Conservation (phyloP, 2,329 filamentous ascomycete genomes). For the Penicillium sp. region DNA sequence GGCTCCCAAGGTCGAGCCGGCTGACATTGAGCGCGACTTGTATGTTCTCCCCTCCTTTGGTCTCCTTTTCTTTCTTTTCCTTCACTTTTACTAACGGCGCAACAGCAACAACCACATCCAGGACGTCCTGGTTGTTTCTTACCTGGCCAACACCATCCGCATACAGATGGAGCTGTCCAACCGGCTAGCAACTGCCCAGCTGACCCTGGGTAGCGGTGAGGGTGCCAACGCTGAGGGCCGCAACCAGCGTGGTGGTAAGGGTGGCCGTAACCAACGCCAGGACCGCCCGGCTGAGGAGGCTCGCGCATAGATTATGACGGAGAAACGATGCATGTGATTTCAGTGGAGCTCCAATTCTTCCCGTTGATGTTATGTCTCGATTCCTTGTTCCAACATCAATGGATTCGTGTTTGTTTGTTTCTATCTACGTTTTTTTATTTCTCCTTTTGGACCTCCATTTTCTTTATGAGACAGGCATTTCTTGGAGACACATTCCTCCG, state of each 20-base stretch:
- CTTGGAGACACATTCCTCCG: constrained; percentile 4
- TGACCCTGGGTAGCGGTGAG: constrained; percentile 58
- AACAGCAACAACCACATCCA: constrained; percentile 95
- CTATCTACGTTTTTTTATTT: constrained; percentile 14
- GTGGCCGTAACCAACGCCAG: constrained; percentile 42
- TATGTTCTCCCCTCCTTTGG: constrained; percentile 42
- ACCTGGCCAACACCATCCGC: constrained; percentile 97
- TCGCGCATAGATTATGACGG: constrained; percentile 32
- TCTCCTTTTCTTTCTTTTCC: neutral
- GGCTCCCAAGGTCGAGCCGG: constrained; percentile 88
- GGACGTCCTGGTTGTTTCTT: constrained; percentile 96
- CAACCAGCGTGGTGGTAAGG: constrained; percentile 43
- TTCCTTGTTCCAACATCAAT: constrained; percentile 18
- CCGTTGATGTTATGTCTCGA: constrained; percentile 21
- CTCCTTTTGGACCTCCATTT: constrained; percentile 11
- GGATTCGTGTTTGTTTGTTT: constrained; percentile 19
- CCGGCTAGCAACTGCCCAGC: constrained; percentile 78
- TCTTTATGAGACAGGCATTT: constrained; percentile 16
- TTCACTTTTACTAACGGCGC: constrained; percentile 32
- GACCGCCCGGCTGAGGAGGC: constrained; percentile 38
- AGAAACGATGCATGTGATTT: constrained; percentile 27
- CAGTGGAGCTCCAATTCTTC: constrained; percentile 14
- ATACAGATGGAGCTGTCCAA: constrained; percentile 98
- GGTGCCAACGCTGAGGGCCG: constrained; percentile 33
- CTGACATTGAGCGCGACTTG: constrained; percentile 94